Conservation (phyloP, 495 filamentous ascomycete genomes). For the Cudoniella acicularis region DNA sequence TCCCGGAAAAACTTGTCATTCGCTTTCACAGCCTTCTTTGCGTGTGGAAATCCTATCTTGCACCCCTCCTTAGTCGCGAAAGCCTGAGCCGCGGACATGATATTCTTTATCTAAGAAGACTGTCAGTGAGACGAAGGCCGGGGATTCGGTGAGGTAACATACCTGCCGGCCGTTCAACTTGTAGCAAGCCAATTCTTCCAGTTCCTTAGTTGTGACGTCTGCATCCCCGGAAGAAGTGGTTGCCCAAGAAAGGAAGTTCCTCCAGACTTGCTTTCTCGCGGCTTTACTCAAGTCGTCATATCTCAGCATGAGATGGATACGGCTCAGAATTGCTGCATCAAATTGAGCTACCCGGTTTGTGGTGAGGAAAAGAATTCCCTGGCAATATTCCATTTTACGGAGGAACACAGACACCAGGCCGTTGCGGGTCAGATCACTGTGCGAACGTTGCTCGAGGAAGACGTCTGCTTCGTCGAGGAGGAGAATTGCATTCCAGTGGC, state of each 20-base stretch:
- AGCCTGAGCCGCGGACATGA: conserved; percentile 1
- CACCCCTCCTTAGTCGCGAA: neutral
- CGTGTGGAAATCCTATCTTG: neutral
- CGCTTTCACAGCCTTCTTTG: conserved; percentile 1
- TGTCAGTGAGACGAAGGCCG: neutral
- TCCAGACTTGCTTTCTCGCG: conserved; percentile 27
- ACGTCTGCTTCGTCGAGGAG: conserved; percentile 53
- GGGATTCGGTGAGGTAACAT: neutral
- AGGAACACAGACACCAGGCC: conserved; percentile 41
- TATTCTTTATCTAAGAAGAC: conserved; percentile 2
- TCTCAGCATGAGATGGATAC: conserved; percentile 24
- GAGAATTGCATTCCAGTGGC: conserved; percentile 48
- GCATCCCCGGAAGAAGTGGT: neutral
- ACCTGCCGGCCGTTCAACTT: neutral
- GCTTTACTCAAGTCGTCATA: conserved; percentile 22
- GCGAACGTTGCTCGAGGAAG: conserved; percentile 43
- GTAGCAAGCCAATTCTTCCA: neutral
- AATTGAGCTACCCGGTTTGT: conserved; percentile 34
- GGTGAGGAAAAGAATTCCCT: conserved; percentile 39
- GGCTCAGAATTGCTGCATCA: conserved; percentile 33
- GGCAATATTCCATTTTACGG: conserved; percentile 42
- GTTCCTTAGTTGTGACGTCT: neutral
- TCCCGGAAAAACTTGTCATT: conserved; percentile 8
- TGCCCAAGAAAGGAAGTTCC: neutral
- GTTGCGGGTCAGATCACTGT: conserved; percentile 43